phyloP scores from a whole-genome alignment of 2,329 filamentous ascomycete species.

The Ophiostoma populinum region DNA sequence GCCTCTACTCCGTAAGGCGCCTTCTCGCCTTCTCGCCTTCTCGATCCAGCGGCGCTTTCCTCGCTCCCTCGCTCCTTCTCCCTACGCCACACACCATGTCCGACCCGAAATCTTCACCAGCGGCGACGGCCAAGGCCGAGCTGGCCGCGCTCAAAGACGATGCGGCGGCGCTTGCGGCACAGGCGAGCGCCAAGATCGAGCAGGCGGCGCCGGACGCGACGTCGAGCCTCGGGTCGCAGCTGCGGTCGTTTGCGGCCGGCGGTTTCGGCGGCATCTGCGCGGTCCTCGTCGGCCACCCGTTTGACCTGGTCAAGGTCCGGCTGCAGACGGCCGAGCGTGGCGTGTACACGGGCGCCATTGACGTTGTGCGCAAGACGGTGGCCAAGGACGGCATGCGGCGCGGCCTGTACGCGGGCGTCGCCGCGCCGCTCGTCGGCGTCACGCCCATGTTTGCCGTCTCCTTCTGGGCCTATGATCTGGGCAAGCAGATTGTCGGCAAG shows the following conservation, averaged over 20 bases:
- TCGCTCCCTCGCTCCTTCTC: background rate
- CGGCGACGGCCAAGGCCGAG: conserved; percentile 21
- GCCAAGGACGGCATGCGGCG: conserved; percentile 65
- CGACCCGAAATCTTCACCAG: conserved; percentile 5
- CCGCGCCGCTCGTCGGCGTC: conserved; percentile 82
- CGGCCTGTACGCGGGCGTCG: conserved; percentile 93
- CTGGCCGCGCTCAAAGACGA: conserved; percentile 28
- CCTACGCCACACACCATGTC: background rate
- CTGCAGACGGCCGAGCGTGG: conserved; percentile 91
- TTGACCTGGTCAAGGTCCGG: conserved; percentile 94
- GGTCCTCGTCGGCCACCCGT: conserved; percentile 87
- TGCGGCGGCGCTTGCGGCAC: conserved; percentile 1
- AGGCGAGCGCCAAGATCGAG: conserved; percentile 2
- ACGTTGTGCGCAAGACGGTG: conserved; percentile 78
- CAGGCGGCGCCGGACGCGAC: conserved; percentile 14
- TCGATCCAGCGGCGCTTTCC: background rate
- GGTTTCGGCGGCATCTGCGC: conserved; percentile 89
- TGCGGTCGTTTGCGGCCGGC: conserved; percentile 74
- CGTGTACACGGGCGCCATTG: conserved; percentile 76
- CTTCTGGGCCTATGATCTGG: conserved; percentile 84
- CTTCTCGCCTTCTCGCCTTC: background rate
- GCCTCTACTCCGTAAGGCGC: no score
- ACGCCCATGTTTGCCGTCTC: conserved; percentile 86
- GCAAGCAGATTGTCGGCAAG: conserved; percentile 68
- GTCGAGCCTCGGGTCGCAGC: conserved; percentile 25